These are phyloP conservation scores for Stevia rebaudiana DNA, from an alignment of 140 eudicot genomes.

Conservation along the genomic window DNA sequence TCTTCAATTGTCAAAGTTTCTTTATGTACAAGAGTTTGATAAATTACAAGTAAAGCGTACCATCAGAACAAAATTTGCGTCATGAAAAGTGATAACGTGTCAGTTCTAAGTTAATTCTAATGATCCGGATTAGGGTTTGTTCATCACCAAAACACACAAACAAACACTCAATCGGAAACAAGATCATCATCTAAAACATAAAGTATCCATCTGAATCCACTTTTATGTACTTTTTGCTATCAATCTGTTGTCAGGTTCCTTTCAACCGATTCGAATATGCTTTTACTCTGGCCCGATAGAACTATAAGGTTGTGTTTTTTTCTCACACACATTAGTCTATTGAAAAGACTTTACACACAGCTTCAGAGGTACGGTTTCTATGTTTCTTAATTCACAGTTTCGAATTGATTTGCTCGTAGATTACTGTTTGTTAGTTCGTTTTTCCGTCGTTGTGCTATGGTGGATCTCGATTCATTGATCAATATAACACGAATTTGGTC, in stretches of 20 bases:
- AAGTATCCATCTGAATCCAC: constrained; percentile 1
- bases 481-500: constrained; percentile 18
- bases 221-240: neutral
- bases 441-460: neutral
- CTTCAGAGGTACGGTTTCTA: constrained; percentile 27
- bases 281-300: neutral
- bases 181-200: constrained; percentile 15
- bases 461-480: constrained; percentile 28
- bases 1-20: too few species aligned
- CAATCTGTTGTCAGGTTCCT: neutral
- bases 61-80: constrained; percentile 9
- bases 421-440: neutral
- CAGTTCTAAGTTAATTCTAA: constrained; percentile 22
- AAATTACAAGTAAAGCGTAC: constrained; percentile 10
- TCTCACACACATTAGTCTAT: neutral
- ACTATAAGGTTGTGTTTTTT: constrained; percentile 19
- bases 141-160: constrained; percentile 18
- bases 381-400: neutral
- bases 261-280: constrained; percentile 15
- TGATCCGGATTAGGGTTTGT: constrained; percentile 25
- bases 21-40: neutral
- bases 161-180: constrained; percentile 22
- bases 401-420: neutral
- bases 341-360: constrained; percentile 12
- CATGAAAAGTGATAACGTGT: constrained; percentile 16